Base-by-base conservation (phyloP, 1,139 yeast species). In the Taphrina wiesneri region DNA sequence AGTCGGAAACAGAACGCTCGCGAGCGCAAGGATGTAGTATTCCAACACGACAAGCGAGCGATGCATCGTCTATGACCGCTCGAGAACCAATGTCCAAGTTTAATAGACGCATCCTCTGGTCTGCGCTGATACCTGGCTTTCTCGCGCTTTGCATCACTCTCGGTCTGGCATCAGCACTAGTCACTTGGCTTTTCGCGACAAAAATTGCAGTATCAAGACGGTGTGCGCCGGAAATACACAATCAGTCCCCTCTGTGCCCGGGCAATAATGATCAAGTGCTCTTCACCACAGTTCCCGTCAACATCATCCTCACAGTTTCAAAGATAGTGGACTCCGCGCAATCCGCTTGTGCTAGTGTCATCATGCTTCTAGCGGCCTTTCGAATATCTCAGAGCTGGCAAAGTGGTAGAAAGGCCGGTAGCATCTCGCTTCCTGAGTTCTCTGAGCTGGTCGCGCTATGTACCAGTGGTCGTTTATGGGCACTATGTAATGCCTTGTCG, bases 211-310 rank as follows among this genome's bases (percentile, higher is more conserved):
- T 45, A 5, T 9, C 25, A n/a, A 21, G 49, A 2, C 25, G 49
- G 9, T 45, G 49, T 7, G 49, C 25, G 7, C 49, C 49, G 11
- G 28, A 45, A 11, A 23, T 45, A 7, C 25, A 45, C 28, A 45
- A 45, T 6, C 49, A 45, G 28, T 45, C 49, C n/a, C 49, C 49
- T 9, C 11, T 21, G 49, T 45, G 49, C n/a, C 49, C 49, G n/a
- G 49, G 49, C 28, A 21, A 45, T 28, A 45, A 45, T 28, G 49
- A 45, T 45, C 49, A 45, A 21, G 49, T 45, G 49, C 49, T 45
- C 28, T 45, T 45, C 49, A 45, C 49, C 28, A 45, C 49, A 13
- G 49, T 45, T 3, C 49, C 49, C n/a, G 49, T 45, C 28, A 45
- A 45, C 28, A 45, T 45, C 28, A 45, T 45, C 49, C 49, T 45